Evolutionary conservation across 192 early-diverging fungal species (phyloP), one percentile per base, ranked within the genome.

Genomic region (Chytriomyces hyalinus): DNA sequence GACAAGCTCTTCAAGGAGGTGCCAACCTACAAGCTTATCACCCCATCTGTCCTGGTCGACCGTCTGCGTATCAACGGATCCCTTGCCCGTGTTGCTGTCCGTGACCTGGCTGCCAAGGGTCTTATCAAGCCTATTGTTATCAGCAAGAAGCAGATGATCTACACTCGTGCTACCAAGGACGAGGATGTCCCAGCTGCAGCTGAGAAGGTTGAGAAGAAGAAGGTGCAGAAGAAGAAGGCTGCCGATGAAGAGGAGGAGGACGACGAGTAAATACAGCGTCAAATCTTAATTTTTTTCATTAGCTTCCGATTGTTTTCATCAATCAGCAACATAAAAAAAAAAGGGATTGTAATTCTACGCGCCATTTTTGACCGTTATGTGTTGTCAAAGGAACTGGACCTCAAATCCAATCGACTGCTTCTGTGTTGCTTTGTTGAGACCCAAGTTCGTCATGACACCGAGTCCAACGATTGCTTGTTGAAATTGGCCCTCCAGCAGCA

Each of bases 1-100:
- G 97, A 98, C 81, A 96, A 95, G 91, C 91, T 99, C 61, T 93
- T 93, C 90, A 99, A 99, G 95, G 98, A 99, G 88, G 97, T 96
- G n/a, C 98, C 96, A 75, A 94, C 96, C 83, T 99, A 98, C 93
- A 98, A 98, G 91, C 92, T 99, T 84, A 94, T 99, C 80, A 95
- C 96, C 13, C 96, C 95, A 76, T 97, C 97, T 70, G 94, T 98
- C 71, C 91, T 99, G 72, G 96, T 98, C 71, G 98, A 99, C 91
- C 95, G 98, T 86, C 93, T 98, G 81, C 91, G 92, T 80, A 91
- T 99, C 86, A 97, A 96, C 92, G 98, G 94, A 80, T 98, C 97
- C 51, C 89, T 99, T 67, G 98, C 98, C 69, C 94, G 98, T 80
- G 83, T 90, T 78, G 96, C 96, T 81, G 92, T 99, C 90, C 90